These are phyloP conservation scores for Vitis labrusca DNA, from an alignment of 164 flowering plant species.

Conservation along the genomic window DNA sequence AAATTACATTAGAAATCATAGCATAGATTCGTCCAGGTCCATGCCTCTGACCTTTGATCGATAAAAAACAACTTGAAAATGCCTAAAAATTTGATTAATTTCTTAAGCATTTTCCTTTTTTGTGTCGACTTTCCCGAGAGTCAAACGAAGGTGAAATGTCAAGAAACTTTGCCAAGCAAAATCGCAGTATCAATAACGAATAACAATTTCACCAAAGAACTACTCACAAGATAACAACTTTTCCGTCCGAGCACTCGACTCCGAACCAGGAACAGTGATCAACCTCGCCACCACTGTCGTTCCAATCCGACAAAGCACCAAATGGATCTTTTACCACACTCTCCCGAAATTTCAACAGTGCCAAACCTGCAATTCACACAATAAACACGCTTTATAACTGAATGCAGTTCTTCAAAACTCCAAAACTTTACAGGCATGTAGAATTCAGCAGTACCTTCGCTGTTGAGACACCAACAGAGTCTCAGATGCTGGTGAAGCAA, in stretches of 20 bases:
- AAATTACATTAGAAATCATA: too few relatives aligned
- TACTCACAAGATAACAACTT: conserved; percentile 51
- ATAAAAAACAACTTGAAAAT: not conserved
- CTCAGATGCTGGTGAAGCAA: conserved; percentile 15
- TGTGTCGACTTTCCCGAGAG: not conserved
- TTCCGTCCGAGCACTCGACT: conserved; percentile 49
- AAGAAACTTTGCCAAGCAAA: too few relatives aligned
- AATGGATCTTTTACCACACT: conserved; percentile 46
- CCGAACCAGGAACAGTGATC: conserved; percentile 65
- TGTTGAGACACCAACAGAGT: conserved; percentile 31
- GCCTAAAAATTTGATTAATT: not conserved
- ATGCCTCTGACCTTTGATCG: not conserved
- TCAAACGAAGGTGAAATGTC: not conserved
- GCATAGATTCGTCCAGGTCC: too few relatives aligned
- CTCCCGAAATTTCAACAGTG: conserved; percentile 47
- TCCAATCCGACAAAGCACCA: conserved; percentile 48
- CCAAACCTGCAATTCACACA: conserved; percentile 36
- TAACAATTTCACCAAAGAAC: not conserved
- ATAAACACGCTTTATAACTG: not conserved
- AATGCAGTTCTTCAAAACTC: not conserved
- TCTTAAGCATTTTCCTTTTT: not conserved
- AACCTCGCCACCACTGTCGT: conserved; percentile 17
- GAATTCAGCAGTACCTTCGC: conserved; percentile 32
- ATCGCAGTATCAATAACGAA: too few relatives aligned
- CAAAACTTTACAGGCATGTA: not conserved